Base-by-base conservation (phyloP, 805 yeast species). In the Monosporozyma yasuniensis region DNA sequence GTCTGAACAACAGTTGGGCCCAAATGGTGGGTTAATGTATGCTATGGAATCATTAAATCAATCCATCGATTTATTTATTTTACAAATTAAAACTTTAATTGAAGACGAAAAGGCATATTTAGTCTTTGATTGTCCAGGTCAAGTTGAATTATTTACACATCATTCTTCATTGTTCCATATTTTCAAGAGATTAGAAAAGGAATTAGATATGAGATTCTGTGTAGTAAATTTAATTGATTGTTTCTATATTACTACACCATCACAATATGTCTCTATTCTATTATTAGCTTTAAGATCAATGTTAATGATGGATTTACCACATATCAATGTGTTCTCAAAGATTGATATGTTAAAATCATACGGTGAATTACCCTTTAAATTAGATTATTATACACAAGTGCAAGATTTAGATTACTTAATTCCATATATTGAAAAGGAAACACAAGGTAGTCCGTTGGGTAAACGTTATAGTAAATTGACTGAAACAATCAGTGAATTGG, bases 71-170 rank as follows among this genome's bases (percentile, higher is more conserved):
- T 71, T 73, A 44, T 78, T 88, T 57, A 61, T 84, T 3, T 69
- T 71, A 9, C 79, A 77, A 61, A 71, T 91, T 30, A 72, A 75
- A 50, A 70, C 73, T 30, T 69, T 89, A 11, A 77, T 84, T 4
- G 63, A 71, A 35, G 73, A 77, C 39, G 82, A 80, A 50, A 72
- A 72, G 21, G 79, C 82, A 38, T 88, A 88, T 56, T 65, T 88
- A 11, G 71, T 88, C 3, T 86, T 88, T 68, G 96, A 88, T 65
- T 87, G 95, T 61, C 96, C 97, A 1, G 99, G 99, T 1, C 99
- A 93, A 65, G 93, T 89, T 1, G 99, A 93, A 64, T 75, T 93
- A 14, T 93, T 87, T 68, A 93, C 99, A 2, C 95, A 87, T 61
- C 95, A 87, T 59, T 77, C 82, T 0, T 81, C 96, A 0, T 69